These are phyloP conservation scores for Cercospora janseana DNA, from an alignment of 2,329 filamentous ascomycete species.

Conservation along the genomic window DNA sequence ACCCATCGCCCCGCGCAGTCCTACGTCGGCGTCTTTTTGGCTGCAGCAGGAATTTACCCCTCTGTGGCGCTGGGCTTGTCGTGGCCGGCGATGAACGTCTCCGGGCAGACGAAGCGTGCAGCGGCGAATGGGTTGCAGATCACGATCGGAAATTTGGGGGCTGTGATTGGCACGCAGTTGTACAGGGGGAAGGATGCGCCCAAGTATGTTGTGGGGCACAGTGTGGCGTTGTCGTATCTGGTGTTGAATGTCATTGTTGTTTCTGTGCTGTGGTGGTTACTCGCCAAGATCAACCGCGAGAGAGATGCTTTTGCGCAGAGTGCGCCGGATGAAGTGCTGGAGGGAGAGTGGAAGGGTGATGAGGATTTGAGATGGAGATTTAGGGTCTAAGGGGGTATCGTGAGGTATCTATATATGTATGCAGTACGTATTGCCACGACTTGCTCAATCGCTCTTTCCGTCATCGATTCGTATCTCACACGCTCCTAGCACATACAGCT, in stretches of 20 bases:
- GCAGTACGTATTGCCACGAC: no score
- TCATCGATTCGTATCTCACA: background rate
- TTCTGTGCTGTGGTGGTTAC: constrained; percentile 51
- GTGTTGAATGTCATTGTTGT: constrained; percentile 58
- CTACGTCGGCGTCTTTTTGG: constrained; percentile 45
- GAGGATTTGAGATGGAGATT: constrained; percentile 66
- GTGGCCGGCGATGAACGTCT: constrained; percentile 71
- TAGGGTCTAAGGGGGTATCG: constrained; percentile 21
- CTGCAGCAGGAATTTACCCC: constrained; percentile 62
- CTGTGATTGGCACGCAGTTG: constrained; percentile 67
- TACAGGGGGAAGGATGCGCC: constrained; percentile 62
- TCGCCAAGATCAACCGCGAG: constrained; percentile 58
- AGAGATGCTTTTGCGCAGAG: constrained; percentile 49
- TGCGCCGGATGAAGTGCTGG: constrained; percentile 49
- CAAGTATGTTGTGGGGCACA: constrained; percentile 64
- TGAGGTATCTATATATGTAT: no score
- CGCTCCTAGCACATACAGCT: background rate
- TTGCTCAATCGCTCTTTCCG: background rate
- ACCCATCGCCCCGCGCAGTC: constrained; percentile 44
- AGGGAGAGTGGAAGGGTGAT: constrained; percentile 60
- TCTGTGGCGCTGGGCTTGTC: constrained; percentile 62
- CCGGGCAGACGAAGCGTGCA: constrained; percentile 64
- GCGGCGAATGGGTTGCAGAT: constrained; percentile 70
- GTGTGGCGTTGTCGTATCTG: constrained; percentile 64
- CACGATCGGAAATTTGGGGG: constrained; percentile 67